Percentiles rank a stretch among this genome's conserved stretches.
Conservation (phyloP, 2,329 filamentous ascomycete species). For the Hypoxylon sp. region DNA sequence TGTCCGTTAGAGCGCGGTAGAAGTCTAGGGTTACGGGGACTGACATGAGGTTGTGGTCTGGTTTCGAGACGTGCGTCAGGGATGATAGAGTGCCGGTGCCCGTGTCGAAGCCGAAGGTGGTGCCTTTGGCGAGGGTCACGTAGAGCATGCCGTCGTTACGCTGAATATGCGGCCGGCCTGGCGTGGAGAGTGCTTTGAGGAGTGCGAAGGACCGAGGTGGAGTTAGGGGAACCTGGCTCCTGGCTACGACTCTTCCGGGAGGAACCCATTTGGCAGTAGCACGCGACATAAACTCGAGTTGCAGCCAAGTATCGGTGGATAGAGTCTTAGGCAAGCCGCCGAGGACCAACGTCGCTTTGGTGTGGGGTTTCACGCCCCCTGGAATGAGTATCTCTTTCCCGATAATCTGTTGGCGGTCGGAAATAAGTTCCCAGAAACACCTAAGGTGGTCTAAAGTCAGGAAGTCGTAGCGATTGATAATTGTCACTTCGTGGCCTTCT, state of each 20-base stretch:
- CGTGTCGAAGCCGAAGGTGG: conserved; percentile 60
- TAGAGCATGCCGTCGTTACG: conserved; percentile 50
- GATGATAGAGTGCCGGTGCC: conserved; percentile 57
- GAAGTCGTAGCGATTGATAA: conserved; percentile 69
- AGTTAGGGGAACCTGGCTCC: conserved; percentile 60
- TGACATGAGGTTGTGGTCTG: conserved; percentile 57
- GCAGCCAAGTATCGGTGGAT: conserved; percentile 60
- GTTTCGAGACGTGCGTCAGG: conserved; percentile 54
- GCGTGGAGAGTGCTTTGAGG: conserved; percentile 43
- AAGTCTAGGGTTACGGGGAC: conserved; percentile 64
- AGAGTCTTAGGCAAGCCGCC: conserved; percentile 49
- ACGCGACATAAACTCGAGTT: conserved; percentile 61
- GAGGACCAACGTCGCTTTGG: conserved; percentile 53
- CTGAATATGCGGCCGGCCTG: conserved; percentile 41
- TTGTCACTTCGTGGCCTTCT: conserved; percentile 57
- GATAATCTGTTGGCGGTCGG: conserved; percentile 54
- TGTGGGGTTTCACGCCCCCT: conserved; percentile 59
- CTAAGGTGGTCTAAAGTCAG: conserved; percentile 63
- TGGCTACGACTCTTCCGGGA: conserved; percentile 64
- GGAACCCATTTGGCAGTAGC: conserved; percentile 64
- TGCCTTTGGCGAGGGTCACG: conserved; percentile 53
- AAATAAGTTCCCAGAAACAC: conserved; percentile 59
- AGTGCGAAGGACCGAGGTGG: conserved; percentile 50
- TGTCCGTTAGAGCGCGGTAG: conserved; percentile 75
- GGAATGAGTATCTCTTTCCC: conserved; percentile 58